phyloP scores from a whole-genome alignment of 306 rosid genomes.

The Senna siamea region DNA sequence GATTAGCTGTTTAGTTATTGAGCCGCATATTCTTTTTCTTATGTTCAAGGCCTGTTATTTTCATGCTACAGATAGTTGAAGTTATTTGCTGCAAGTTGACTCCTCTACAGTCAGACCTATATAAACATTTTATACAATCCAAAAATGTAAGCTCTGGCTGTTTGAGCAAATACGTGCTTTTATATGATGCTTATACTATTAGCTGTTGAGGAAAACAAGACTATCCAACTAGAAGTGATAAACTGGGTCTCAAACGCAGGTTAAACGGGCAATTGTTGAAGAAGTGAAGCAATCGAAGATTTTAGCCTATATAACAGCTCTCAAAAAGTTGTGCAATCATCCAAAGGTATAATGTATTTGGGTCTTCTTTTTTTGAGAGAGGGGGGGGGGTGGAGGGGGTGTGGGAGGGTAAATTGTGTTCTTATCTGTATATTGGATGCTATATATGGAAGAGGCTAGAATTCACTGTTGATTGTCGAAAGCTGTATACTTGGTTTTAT shows the following conservation, averaged over 20 bases:
- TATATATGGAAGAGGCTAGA: neutral
- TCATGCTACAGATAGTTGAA: constrained; percentile 76
- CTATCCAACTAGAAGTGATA: constrained; percentile 37
- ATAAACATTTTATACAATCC: constrained; percentile 88
- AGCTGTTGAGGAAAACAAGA: constrained; percentile 29
- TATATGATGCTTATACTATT: constrained; percentile 14
- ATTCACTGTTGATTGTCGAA: constrained; percentile 2
- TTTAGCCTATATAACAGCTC: constrained; percentile 93
- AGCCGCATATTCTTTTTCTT: constrained; percentile 19
- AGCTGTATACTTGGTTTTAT: too few species aligned
- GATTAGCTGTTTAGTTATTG: constrained; percentile 14
- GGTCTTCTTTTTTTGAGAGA: neutral
- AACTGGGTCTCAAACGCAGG: constrained; percentile 53
- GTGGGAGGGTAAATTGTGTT: constrained; percentile 10
- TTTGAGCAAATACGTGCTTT: constrained; percentile 35
- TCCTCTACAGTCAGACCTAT: constrained; percentile 84
- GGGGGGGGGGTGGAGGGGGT: neutral
- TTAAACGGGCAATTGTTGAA: constrained; percentile 79
- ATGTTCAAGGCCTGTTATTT: constrained; percentile 39
- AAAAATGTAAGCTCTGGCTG: constrained; percentile 72
- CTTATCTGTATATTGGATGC: neutral
- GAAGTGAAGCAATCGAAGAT: constrained; percentile 84
- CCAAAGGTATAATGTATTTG: constrained; percentile 70
- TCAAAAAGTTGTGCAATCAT: constrained; percentile 95
- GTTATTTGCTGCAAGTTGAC: constrained; percentile 98